Evolutionary conservation across 768 basidiomycete species (phyloP).

Genomic region (Crucibulum laeve): DNA sequence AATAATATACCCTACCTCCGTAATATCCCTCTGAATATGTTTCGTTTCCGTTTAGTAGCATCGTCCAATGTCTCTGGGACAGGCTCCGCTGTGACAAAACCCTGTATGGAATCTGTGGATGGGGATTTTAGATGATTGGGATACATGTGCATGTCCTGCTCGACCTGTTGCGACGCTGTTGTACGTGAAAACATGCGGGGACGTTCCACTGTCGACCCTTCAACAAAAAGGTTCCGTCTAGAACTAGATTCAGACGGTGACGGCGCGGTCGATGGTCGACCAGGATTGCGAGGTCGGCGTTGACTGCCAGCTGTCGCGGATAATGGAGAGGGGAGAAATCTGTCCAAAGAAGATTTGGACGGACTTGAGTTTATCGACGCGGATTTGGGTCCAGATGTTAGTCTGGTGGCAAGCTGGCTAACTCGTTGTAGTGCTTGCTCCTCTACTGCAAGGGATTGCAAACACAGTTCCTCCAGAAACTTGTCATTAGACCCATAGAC

Average conservation of each 20-base stretch:
- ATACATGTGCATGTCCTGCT: neutral
- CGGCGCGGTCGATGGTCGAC: conserved; percentile 48
- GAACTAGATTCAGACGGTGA: conserved; percentile 25
- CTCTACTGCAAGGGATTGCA: conserved; percentile 66
- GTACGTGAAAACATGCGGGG: no score
- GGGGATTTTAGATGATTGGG: conserved; percentile 43
- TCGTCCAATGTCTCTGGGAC: conserved; percentile 30
- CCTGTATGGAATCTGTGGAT: conserved; percentile 54
- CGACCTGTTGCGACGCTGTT: neutral
- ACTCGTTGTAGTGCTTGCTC: conserved; percentile 65
- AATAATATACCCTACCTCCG: conserved; percentile 25
- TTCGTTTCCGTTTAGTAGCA: conserved; percentile 31
- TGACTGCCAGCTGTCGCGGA: conserved; percentile 6
- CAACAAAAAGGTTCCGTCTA: conserved; percentile 19
- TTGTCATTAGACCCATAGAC: conserved; percentile 21
- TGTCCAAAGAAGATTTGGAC: conserved; percentile 1
- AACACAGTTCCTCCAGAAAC: conserved; percentile 51
- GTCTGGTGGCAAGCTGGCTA: conserved; percentile 48
- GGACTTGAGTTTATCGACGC: conserved; percentile 2
- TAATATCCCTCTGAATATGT: conserved; percentile 39
- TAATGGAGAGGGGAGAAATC: conserved; percentile 5
- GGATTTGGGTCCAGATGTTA: conserved; percentile 17
- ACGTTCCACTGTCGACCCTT: no score
- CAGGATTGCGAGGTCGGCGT: conserved; percentile 17
- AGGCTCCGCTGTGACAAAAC: conserved; percentile 17